A percentile compares a stretch with the other conserved stretches of the same genome.
phyloP scores from a whole-genome alignment of 352 stramenopile genomes.

The Peronospora farinosa region DNA sequence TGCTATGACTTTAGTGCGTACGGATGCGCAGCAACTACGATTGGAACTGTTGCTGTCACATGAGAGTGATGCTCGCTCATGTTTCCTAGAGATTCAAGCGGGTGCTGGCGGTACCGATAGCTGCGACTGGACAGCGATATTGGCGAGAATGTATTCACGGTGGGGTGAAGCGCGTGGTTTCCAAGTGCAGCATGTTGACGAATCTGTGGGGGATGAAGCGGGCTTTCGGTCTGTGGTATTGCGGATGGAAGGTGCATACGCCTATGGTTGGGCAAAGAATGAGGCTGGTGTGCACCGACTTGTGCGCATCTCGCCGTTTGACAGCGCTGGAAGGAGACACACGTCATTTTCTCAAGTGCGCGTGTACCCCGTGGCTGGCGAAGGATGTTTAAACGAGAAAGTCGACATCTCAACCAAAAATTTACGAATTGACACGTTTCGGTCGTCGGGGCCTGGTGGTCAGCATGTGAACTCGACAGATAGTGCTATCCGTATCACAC shows the following conservation, averaged over 20 bases:
- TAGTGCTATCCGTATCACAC: slow-evolving; percentile 93
- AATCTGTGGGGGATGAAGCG: slow-evolving; percentile 71
- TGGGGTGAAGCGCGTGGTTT: slow-evolving; percentile 44
- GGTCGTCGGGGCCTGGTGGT: slow-evolving; percentile 88
- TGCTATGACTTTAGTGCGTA: slow-evolving; percentile 32
- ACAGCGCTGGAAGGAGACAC: slow-evolving; percentile 88
- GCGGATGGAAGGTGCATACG: slow-evolving; percentile 56
- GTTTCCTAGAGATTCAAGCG: slow-evolving; percentile 76
- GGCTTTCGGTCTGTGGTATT: slow-evolving; percentile 61
- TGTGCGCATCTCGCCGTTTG: slow-evolving; percentile 93
- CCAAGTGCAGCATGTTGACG: slow-evolving; percentile 81
- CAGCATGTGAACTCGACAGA: slow-evolving; percentile 98
- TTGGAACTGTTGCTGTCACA: slow-evolving; percentile 55
- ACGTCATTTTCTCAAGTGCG: slow-evolving; percentile 92
- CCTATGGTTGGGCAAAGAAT: slow-evolving; percentile 90
- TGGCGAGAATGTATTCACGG: slow-evolving; percentile 93
- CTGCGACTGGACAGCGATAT: slow-evolving; percentile 94
- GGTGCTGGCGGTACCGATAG: slow-evolving; percentile 91
- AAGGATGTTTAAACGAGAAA: slow-evolving; percentile 25
- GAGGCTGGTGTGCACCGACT: slow-evolving; percentile 95
- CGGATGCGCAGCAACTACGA: slow-evolving; percentile 46
- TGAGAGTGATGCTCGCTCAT: slow-evolving; percentile 52
- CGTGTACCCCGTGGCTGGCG: slow-evolving; percentile 56
- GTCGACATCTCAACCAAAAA: slow-evolving; percentile 76
- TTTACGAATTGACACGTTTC: slow-evolving; percentile 92